Percentiles rank a stretch among this genome's conserved stretches.
phyloP scores from a whole-genome alignment of 2,329 filamentous ascomycete species.

The Alternaria incomplexa region DNA sequence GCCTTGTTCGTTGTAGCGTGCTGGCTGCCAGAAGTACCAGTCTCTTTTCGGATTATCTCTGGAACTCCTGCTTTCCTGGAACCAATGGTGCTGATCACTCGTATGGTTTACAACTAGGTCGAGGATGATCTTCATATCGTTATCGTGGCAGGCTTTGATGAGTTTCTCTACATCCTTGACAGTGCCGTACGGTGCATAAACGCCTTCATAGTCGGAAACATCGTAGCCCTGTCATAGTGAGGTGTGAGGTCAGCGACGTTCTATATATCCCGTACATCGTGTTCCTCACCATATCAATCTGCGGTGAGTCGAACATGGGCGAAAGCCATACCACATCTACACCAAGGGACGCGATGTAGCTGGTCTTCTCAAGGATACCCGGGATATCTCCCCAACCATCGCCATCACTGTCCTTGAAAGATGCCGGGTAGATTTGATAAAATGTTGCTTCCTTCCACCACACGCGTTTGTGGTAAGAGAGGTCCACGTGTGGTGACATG shows the following conservation, averaged over 20 bases:
- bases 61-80: constrained; percentile 68
- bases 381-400: constrained; percentile 66
- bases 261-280: not conserved
- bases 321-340: constrained; percentile 71
- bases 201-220: constrained; percentile 69
- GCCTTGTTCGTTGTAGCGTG: constrained; percentile 60
- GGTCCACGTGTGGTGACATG: constrained; percentile 36
- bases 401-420: constrained; percentile 58
- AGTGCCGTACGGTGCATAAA: constrained; percentile 70
- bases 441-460: constrained; percentile 57
- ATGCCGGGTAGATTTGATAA: constrained; percentile 18
- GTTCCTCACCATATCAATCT: constrained; percentile 63
- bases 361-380: constrained; percentile 50
- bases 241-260: not conserved
- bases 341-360: constrained; percentile 62
- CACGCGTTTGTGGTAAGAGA: constrained; percentile 28
- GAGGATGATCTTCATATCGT: constrained; percentile 73
- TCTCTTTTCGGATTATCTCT: constrained; percentile 68
- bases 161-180: constrained; percentile 69
- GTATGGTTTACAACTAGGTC: constrained; percentile 83
- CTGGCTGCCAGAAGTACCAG: constrained; percentile 73
- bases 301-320: constrained; percentile 69
- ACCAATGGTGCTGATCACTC: constrained; percentile 74
- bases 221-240: constrained; percentile 61
- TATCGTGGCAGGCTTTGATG: constrained; percentile 64